These are phyloP conservation scores for Suillus discolor DNA, from an alignment of 768 basidiomycete species.

Conservation along the genomic window DNA sequence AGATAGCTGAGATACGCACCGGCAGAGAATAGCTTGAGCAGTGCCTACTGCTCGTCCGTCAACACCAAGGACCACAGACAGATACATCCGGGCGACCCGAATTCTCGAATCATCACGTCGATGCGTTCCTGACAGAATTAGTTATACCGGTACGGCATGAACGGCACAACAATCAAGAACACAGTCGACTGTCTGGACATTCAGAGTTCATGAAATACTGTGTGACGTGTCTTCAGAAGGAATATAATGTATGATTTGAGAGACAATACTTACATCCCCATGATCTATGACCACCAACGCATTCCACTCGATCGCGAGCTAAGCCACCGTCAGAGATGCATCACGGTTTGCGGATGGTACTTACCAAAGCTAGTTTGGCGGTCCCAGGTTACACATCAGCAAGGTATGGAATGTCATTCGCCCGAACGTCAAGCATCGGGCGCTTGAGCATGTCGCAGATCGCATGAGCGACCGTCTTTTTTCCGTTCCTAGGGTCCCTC, in stretches of 20 bases:
- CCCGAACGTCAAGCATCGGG: neutral
- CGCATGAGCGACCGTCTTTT: neutral
- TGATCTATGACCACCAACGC: neutral
- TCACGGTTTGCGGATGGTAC: neutral
- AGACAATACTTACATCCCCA: neutral
- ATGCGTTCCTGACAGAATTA: neutral
- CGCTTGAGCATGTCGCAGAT: neutral
- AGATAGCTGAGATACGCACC: neutral
- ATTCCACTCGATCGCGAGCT: neutral
- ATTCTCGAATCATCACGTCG: neutral
- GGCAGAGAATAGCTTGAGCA: neutral
- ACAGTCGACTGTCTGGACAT: neutral
- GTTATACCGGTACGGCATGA: neutral
- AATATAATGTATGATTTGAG: neutral
- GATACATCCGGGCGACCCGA: neutral
- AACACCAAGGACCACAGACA: neutral
- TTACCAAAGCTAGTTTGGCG: neutral
- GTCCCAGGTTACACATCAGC: neutral
- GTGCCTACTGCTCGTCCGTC: neutral
- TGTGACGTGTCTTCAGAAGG: neutral
- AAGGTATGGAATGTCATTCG: neutral
- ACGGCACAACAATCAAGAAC: neutral
- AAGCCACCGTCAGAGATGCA: neutral
- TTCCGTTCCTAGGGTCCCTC: neutral
- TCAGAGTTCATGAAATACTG: neutral